Conservation (phyloP, 116 monocot species). For the Zostera marina region DNA sequence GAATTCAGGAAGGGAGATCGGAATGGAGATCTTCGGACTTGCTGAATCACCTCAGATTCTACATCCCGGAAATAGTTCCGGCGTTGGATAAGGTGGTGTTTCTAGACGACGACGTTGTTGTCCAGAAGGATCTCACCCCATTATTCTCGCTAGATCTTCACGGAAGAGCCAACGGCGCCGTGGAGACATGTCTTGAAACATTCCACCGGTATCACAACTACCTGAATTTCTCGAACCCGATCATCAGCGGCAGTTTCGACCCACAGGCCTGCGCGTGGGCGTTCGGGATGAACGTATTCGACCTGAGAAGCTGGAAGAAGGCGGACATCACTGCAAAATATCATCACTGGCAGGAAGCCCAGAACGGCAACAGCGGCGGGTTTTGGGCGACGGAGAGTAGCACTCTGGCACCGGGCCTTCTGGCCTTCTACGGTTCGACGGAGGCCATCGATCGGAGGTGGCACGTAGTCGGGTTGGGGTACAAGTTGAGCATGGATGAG, state of each 20-base stretch:
- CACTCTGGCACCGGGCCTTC: slow-evolving; percentile 24
- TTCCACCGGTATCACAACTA: slow-evolving; percentile 43
- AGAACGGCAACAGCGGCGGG: slow-evolving; percentile 9
- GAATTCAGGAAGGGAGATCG: slow-evolving; percentile 10
- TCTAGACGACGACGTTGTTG: slow-evolving; percentile 56
- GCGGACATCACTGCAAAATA: slow-evolving; percentile 22
- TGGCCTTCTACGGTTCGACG: slow-evolving; percentile 22
- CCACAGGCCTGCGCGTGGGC: slow-evolving; percentile 60
- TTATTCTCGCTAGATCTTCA: slow-evolving; percentile 49
- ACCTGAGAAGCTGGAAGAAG: slow-evolving; percentile 50
- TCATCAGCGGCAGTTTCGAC: slow-evolving; percentile 37
- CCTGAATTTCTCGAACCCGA: slow-evolving; percentile 41
- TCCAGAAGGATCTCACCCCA: slow-evolving; percentile 45
- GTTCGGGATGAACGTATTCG: slow-evolving; percentile 52
- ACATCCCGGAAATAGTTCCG: slow-evolving; percentile 45
- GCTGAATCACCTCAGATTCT: slow-evolving; percentile 42
- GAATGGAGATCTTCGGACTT: slow-evolving; percentile 6
- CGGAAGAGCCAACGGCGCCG: slow-evolving; percentile 50
- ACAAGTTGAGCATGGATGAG: slow-evolving; percentile 18
- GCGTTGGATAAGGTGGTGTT: slow-evolving; percentile 44
- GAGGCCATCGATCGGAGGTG: slow-evolving; percentile 34
- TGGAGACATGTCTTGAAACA: slow-evolving; percentile 53
- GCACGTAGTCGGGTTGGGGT: slow-evolving; percentile 34
- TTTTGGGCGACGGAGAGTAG: slow-evolving; percentile 18
- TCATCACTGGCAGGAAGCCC: slow-evolving; percentile 21